Conservation (phyloP, 805 yeast species). For the Maudiozyma saulgeensis region DNA sequence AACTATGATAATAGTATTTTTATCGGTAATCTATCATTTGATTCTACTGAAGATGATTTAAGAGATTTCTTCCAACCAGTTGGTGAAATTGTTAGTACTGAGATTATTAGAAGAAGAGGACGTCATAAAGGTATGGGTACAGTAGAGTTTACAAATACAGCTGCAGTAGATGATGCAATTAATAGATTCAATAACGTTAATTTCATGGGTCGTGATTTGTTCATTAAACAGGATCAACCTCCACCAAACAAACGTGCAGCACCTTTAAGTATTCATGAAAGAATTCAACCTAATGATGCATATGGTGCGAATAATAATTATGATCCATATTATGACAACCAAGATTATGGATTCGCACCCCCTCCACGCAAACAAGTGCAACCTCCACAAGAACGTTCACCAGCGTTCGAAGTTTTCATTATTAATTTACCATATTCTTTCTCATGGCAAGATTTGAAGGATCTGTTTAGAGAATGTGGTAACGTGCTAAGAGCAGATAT, state of each 20-base stretch:
- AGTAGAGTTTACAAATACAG: constrained; percentile 62
- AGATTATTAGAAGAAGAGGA: constrained; percentile 66
- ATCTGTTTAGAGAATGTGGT: constrained; percentile 70
- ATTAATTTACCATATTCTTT: constrained; percentile 75
- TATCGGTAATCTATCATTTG: constrained; percentile 65
- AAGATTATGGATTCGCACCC: not conserved
- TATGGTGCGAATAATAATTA: too few relatives aligned
- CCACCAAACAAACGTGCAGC: constrained; percentile 42
- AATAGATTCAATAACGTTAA: constrained; percentile 52
- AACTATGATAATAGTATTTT: constrained; percentile 60
- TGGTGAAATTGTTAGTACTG: constrained; percentile 68
- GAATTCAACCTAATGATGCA: not conserved
- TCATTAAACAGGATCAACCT: constrained; percentile 84
- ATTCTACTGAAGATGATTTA: constrained; percentile 47
- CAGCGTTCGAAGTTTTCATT: constrained; percentile 52
- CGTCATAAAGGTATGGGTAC: constrained; percentile 86
- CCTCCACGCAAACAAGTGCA: not conserved
- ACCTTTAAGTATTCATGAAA: constrained; percentile 4
- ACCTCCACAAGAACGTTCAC: not conserved
- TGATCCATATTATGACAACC: not conserved
- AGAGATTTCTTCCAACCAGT: constrained; percentile 50
- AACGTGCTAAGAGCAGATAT: constrained; percentile 74
- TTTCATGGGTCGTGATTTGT: constrained; percentile 69
- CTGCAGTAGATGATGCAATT: constrained; percentile 65
- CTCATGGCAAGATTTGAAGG: constrained; percentile 79